phyloP scores from a whole-genome alignment of 306 rosid species.

The Trichosanthes truncata region DNA sequence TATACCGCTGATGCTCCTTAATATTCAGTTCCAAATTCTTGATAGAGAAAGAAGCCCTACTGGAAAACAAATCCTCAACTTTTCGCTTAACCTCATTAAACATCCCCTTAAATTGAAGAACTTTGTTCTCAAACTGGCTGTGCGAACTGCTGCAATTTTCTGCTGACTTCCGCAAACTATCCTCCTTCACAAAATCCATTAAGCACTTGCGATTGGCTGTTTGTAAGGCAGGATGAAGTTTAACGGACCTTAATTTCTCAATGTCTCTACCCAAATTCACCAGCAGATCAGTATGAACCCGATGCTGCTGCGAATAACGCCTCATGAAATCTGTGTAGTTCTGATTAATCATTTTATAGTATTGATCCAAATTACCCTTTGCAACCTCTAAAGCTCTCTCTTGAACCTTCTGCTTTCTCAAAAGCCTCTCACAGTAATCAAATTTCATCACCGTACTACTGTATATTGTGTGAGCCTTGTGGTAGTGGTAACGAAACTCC shows the following conservation, averaged over 20 bases:
- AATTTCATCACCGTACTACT: slow-evolving; percentile 39
- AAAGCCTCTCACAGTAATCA: slow-evolving; percentile 65
- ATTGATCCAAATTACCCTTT: slow-evolving; percentile 76
- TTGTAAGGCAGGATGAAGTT: slow-evolving; percentile 74
- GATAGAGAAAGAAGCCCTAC: slow-evolving; percentile 27
- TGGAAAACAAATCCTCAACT: slow-evolving; percentile 68
- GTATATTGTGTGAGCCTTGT: slow-evolving; percentile 51
- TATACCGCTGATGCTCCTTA: slow-evolving; percentile 50
- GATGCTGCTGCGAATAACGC: slow-evolving; percentile 60
- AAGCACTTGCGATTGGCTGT: slow-evolving; percentile 50
- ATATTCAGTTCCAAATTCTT: slow-evolving; percentile 44
- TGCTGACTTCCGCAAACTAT: slow-evolving; percentile 58
- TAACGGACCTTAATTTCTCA: slow-evolving; percentile 59
- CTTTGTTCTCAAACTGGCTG: slow-evolving; percentile 87
- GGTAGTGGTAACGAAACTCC: slow-evolving; percentile 75
- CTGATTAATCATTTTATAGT: slow-evolving; percentile 55
- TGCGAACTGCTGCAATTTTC: slow-evolving; percentile 75
- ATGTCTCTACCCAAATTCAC: slow-evolving; percentile 61
- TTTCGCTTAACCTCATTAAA: slow-evolving; percentile 56
- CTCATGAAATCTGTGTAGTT: slow-evolving; percentile 81
- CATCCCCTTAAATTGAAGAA: slow-evolving; percentile 61
- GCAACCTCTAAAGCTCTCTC: slow-evolving; percentile 92
- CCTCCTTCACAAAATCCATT: slow-evolving; percentile 91
- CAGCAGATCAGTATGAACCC: slow-evolving; percentile 75
- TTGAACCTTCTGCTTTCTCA: slow-evolving; percentile 84